Evolutionary conservation across 768 basidiomycete genomes (phyloP), one percentile per base, ranked within the genome.

Genomic region (Russula dissimulans): DNA sequence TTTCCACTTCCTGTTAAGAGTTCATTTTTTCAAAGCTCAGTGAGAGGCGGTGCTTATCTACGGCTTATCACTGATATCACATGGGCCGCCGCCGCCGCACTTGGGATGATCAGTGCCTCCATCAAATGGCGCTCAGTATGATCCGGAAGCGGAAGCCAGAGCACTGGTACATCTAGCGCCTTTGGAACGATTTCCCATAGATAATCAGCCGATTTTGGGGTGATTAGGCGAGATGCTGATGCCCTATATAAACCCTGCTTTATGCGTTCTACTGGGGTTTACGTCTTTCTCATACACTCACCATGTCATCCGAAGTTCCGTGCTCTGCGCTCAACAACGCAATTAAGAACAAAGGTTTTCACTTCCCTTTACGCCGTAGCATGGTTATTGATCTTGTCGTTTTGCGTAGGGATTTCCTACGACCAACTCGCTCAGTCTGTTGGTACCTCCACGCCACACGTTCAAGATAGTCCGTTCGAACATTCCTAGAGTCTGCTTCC

Each of bases 271-370:
- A 32, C 1, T 18, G 10, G 9, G 17, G 36, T 31, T 12, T 9
- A 41, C 54, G 42, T 61, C 60, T 53, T 49, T 34, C 32, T 14
- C 44, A n/a, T 31, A 22, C 45, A 22, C 14, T 31, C 39, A 65
- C 29, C 51, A 83, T 80, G 79, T 72, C 79, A 50, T 74, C 74
- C 15, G 3, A 77, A 72, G 79, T 79, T 10, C 78, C 77, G 68
- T 88, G 87, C 71, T 65, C 76, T 65, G 85, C 84, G 49, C 74
- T 89, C 66, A 74, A 74, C 64, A 72, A 72, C 32, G 85, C 84
- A 12, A 76, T 81, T 73, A 54, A 66, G 1, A 73, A 68, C 66
- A 73, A 76, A 63, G 81, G 86, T 86, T 58, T 17, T 15, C 36
- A 17, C n/a, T 17, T 50, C 18, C 51, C 32, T 15, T 38, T 29